Base-by-base conservation (phyloP, 148 eudicot genomes). In the Suaeda aralocaspica region DNA sequence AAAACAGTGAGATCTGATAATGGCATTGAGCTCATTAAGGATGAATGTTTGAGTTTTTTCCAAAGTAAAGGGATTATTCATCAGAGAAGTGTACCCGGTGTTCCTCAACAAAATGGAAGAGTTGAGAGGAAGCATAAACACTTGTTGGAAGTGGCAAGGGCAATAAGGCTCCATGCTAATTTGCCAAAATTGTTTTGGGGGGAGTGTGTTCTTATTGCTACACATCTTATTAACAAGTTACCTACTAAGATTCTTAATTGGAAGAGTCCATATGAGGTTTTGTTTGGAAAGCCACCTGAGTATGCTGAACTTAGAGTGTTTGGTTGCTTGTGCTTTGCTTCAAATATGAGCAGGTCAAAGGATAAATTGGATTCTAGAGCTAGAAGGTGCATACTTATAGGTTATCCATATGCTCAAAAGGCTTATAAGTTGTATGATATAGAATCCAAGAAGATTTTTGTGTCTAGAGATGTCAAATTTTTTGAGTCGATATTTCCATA, bases 291-390 rank as follows among this genome's bases (percentile, higher is more conserved):
- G 1, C 1, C 19, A 0, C 53, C 53, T 13, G 4, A 6, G 16
- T 49, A 18, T 49, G 6, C 16, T 2, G 4, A 49, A 1, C 22
- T 49, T 0, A 49, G 8, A 19, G 22, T 19, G 0, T 18, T 49
- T 16, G 53, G 53, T 0, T 49, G 53, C 22, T 19, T 49, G 18
- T 49, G 53, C 7, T 49, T 0, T 49, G 53, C 53, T 1, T 2
- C 0, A 16, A 19, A 19, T 18, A 0, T 0, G 0, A 3, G 4
- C 0, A 49, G 22, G 19, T 0, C 1, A 0, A 19, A 22, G 22
- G 53, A 49, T 6, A 2, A 18, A 4, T 49, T 49, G 16, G 53
- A 49, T 18, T 0, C 22, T 2, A 49, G 22, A 4, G 22, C 53
- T 5, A 49, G 0, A 6, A 18, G 4, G 4, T 49, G 53, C 18